Evolutionary conservation across 2,329 filamentous ascomycete genomes (phyloP).

Genomic region (Neospermospora avenae): DNA sequence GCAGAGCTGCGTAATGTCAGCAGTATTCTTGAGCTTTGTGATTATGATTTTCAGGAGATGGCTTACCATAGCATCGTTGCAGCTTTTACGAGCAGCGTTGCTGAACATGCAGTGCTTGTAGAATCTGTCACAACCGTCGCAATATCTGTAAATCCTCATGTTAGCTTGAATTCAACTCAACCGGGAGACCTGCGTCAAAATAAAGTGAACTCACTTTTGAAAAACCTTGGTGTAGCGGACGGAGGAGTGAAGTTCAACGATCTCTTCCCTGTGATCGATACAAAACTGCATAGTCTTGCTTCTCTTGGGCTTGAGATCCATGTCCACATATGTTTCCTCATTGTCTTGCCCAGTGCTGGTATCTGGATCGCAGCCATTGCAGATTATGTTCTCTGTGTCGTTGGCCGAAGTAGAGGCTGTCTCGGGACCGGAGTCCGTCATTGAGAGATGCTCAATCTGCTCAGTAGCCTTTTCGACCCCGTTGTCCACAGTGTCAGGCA

Average conservation of each 20-base stretch:
- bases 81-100: neutral
- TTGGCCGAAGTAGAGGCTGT: too few relatives aligned
- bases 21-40: neutral
- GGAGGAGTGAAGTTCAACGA: neutral
- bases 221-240: neutral
- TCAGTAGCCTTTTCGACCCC: neutral
- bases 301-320: neutral
- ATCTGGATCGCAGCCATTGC: neutral
- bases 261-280: neutral
- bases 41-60: neutral
- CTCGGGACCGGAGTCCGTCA: too few relatives aligned
- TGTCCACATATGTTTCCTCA: neutral
- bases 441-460: too few relatives aligned
- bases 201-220: neutral
- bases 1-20: neutral
- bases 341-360: neutral
- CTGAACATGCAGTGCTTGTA: slow-evolving; percentile 14
- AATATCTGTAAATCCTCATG: neutral
- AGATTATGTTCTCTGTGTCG: neutral
- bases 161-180: neutral
- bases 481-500: neutral
- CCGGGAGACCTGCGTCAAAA: neutral
- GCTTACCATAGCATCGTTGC: neutral
- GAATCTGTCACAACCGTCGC: neutral
- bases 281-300: neutral